phyloP scores from a whole-genome alignment of 345 rosid species.

The Salix arbutifolia region DNA sequence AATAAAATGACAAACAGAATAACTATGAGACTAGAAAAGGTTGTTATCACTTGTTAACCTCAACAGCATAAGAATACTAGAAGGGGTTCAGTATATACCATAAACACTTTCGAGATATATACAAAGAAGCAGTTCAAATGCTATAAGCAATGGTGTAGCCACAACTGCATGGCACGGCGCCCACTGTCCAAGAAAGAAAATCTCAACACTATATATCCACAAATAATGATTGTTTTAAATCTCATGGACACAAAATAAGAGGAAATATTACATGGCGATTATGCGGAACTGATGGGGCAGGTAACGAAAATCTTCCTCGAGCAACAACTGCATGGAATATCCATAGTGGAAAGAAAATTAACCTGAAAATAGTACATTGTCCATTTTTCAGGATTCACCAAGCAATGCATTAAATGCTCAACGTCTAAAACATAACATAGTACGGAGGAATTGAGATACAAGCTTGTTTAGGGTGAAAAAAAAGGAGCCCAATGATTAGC shows the following conservation, averaged over 20 bases:
- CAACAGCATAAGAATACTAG: slow-evolving; percentile 6
- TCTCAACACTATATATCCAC: slow-evolving; percentile 1
- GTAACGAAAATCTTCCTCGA: slow-evolving; percentile 92
- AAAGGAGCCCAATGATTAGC: too few species aligned
- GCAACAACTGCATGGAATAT: slow-evolving; percentile 87
- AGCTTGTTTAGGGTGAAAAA: too few species aligned
- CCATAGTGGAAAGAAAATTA: slow-evolving; percentile 81
- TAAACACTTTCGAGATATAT: slow-evolving; percentile 80
- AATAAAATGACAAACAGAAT: background rate
- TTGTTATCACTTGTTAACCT: background rate
- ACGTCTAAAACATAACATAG: background rate
- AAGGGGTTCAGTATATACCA: slow-evolving; percentile 38
- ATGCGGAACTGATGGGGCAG: slow-evolving; percentile 90
- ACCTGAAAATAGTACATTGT: slow-evolving; percentile 44
- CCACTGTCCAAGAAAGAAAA: slow-evolving; percentile 67
- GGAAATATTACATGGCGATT: slow-evolving; percentile 67
- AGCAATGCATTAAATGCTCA: background rate
- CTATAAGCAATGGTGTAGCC: slow-evolving; percentile 84
- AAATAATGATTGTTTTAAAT: background rate
- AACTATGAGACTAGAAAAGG: background rate
- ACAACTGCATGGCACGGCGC: slow-evolving; percentile 98
- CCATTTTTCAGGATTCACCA: background rate
- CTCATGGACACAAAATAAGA: background rate
- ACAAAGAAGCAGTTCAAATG: slow-evolving; percentile 94
- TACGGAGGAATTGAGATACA: too few species aligned